Evolutionary conservation across 2,329 filamentous ascomycete genomes (phyloP), one percentile per base, ranked within the genome.

Genomic region (Pseudopyrenochaeta lycopersici): DNA sequence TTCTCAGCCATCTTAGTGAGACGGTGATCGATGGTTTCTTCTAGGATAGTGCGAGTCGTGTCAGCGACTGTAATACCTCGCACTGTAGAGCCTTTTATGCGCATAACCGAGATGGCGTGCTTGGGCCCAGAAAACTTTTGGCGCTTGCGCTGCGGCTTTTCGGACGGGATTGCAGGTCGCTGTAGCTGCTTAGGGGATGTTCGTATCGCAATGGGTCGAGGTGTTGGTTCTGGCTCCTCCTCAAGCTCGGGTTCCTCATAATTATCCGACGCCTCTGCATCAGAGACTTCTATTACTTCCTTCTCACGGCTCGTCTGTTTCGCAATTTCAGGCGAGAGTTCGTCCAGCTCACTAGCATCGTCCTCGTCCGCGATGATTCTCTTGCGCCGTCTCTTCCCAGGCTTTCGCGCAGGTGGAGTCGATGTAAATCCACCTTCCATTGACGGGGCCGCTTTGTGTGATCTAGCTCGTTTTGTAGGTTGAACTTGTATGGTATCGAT

Each of bases 1-100:
- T 68, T 68, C 32, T 76, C 74, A 14, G 76, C 70, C 33, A 83
- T 75, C 7, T 75, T 76, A 4, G 71, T 68, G 10, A 82, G 66
- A 3, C 77, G 79, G 54, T 79, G 75, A 44, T 81, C 77, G 15
- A 84, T 74, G 1, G 78, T 80, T 54, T 84, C 81, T 51, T 79
- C 77, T 48, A 82, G 80, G 46, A 71, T 81, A 70, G 70, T 84
- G 76, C 58, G 78, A 66, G 84, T 76, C 2, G 84, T 82, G 50
- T 85, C 82, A 33, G 81, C 81, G 1, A 78, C 76, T 48, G 83
- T 84, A 50, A 84, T 78, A 17, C 68, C 68, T 32, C 64, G 66
- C 4, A 74, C 63, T 0, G 63, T 57, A 12, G 67, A 63, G 14
- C 68, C 66, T 71, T 78, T 62, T 73, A 79, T 55, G 74, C 72